These are phyloP conservation scores for Albatrellus sp. DNA, from an alignment of 1,284 basidiomycete species.

Conservation along the genomic window DNA sequence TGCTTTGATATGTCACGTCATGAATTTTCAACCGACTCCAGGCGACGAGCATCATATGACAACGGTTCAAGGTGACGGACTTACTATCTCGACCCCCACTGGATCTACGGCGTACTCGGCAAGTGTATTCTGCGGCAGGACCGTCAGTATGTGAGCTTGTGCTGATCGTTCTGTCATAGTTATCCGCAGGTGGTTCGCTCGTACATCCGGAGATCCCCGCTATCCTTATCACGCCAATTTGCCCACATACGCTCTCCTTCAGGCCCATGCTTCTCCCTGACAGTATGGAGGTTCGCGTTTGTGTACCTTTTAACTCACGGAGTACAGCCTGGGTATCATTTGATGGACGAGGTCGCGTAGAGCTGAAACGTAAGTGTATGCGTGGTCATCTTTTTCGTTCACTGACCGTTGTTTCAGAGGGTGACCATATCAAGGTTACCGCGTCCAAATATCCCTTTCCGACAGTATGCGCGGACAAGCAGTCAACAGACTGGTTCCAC, in stretches of 20 bases:
- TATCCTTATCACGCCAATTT: conserved; percentile 93
- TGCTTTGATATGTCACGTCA: background rate
- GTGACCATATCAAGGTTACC: conserved; percentile 98
- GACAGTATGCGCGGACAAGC: conserved; percentile 94
- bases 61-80: conserved; percentile 95
- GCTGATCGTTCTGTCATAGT: conserved; percentile 25
- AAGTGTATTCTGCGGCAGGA: conserved; percentile 17
- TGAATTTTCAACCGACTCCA: conserved; percentile 19
- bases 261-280: conserved; percentile 97
- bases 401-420: conserved; percentile 45
- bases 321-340: conserved; percentile 99
- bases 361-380: conserved; percentile 71
- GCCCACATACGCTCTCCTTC: conserved; percentile 97
- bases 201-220: conserved; percentile 98
- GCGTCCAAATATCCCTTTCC: conserved; percentile 98
- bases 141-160: background rate
- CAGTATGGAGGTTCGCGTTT: conserved; percentile 96
- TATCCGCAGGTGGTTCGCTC: conserved; percentile 95
- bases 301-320: conserved; percentile 95
- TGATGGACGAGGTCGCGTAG: conserved; percentile 92
- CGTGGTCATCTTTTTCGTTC: background rate
- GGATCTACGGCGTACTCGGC: conserved; percentile 98
- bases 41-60: conserved; percentile 99
- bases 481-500: conserved; percentile 98
- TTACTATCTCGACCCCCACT: conserved; percentile 93